Conservation (phyloP, 2,329 filamentous ascomycete species). For the Nothophoma quercina region DNA sequence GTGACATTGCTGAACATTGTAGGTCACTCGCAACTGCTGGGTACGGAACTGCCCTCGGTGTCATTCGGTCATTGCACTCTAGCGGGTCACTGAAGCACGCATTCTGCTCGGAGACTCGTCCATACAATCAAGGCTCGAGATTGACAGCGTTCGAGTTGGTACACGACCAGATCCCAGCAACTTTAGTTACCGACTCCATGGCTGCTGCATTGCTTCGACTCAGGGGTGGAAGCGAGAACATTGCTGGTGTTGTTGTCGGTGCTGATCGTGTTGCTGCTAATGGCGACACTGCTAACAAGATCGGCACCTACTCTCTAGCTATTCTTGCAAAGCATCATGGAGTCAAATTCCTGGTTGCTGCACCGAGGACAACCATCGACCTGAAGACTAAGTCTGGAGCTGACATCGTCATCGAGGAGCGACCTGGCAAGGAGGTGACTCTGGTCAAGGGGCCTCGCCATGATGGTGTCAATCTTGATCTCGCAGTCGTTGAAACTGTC, state of each 20-base stretch:
- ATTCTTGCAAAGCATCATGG: conserved; percentile 89
- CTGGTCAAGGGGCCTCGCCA: conserved; percentile 79
- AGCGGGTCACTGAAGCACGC: conserved; percentile 75
- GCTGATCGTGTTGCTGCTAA: conserved; percentile 96
- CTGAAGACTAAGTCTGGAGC: conserved; percentile 77
- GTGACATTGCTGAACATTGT: conserved; percentile 28
- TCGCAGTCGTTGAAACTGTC: conserved; percentile 71
- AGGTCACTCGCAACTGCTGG: conserved; percentile 93
- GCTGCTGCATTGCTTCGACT: conserved; percentile 81
- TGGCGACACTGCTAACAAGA: conserved; percentile 98
- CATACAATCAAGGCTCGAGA: conserved; percentile 96
- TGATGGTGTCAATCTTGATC: conserved; percentile 69
- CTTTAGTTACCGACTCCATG: conserved; percentile 96
- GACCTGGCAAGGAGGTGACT: conserved; percentile 81
- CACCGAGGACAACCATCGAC: conserved; percentile 93
- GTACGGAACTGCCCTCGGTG: conserved; percentile 94
- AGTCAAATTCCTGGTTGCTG: conserved; percentile 93
- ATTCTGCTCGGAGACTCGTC: conserved; percentile 95
- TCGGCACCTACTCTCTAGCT: conserved; percentile 91
- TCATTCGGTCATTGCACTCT: conserved; percentile 82
- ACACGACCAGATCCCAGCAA: conserved; percentile 89
- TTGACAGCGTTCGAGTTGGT: conserved; percentile 97
- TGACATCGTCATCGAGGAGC: conserved; percentile 90
- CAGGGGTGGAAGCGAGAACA: conserved; percentile 67
- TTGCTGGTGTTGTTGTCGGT: conserved; percentile 89